Evolutionary conservation across 768 basidiomycete genomes (phyloP).

Genomic region (Trametes gibbosa): DNA sequence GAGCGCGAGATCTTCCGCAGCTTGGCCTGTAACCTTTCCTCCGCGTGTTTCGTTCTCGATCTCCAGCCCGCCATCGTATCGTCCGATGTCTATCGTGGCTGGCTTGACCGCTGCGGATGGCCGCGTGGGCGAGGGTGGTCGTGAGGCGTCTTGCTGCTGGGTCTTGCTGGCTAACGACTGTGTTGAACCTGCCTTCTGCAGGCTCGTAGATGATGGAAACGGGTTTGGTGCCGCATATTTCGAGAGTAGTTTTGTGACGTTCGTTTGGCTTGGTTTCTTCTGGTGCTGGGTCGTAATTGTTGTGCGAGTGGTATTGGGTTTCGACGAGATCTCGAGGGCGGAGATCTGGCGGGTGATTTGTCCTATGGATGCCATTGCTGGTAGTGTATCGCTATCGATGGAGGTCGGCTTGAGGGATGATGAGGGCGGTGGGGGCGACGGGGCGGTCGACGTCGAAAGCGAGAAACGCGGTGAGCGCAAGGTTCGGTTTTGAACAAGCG

Average conservation of each 20-base stretch:
- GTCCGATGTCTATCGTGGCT: constrained; percentile 68
- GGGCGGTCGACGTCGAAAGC: constrained; percentile 15
- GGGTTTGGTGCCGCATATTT: constrained; percentile 73
- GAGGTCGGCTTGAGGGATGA: not conserved
- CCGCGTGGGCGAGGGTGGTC: constrained; percentile 20
- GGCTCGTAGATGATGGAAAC: constrained; percentile 19
- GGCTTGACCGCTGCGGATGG: constrained; percentile 18
- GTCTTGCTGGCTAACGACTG: constrained; percentile 16
- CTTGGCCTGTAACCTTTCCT: constrained; percentile 71
- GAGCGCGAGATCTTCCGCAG: constrained; percentile 77
- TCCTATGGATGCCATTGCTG: constrained; percentile 46
- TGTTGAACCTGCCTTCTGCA: constrained; percentile 23
- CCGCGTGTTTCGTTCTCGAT: constrained; percentile 79
- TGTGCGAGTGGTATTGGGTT: constrained; percentile 39
- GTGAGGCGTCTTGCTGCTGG: constrained; percentile 26
- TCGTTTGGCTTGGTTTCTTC: constrained; percentile 59
- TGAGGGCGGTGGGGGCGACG: not conserved
- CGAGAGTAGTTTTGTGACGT: constrained; percentile 67
- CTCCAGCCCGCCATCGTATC: constrained; percentile 97
- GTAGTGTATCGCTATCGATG: constrained; percentile 4
- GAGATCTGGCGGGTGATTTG: constrained; percentile 66
- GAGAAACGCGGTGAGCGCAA: constrained; percentile 3
- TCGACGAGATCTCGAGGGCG: constrained; percentile 60
- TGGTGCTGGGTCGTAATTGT: constrained; percentile 32
- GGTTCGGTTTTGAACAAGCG: constrained; percentile 20